phyloP scores from a whole-genome alignment of 73 alveolate genomes.

The Effrenium voratum region DNA sequence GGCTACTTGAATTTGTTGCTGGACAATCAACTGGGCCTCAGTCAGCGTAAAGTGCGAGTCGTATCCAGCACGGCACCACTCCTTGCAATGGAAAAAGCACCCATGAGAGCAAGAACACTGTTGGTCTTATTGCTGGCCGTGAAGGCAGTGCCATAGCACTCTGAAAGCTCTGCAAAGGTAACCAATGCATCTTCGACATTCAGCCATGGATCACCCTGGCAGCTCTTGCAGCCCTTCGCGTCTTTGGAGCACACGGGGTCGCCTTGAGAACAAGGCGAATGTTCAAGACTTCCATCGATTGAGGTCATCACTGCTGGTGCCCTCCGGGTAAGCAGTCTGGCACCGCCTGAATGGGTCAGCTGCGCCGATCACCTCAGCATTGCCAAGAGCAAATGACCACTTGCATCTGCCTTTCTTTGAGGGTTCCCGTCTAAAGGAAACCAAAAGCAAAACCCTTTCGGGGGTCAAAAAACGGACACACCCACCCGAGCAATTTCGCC shows the following conservation, averaged over 20 bases:
- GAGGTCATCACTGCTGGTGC: slow-evolving; percentile 38
- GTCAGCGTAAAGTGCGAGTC: slow-evolving; percentile 20
- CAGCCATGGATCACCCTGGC: slow-evolving; percentile 44
- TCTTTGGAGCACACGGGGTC: slow-evolving; percentile 20
- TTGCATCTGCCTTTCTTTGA: background rate
- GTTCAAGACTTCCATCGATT: background rate
- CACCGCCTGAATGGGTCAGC: slow-evolving; percentile 65
- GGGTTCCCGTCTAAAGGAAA: background rate
- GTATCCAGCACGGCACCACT: slow-evolving; percentile 93
- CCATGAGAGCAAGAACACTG: background rate
- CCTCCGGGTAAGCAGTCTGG: slow-evolving; percentile 40
- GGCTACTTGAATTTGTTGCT: too few relatives aligned
- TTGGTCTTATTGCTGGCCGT: too few relatives aligned
- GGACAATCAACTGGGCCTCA: too few relatives aligned
- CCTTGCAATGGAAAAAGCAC: background rate
- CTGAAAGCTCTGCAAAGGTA: too few relatives aligned
- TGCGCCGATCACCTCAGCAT: slow-evolving; percentile 55
- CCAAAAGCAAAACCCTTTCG: background rate
- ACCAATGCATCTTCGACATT: too few relatives aligned
- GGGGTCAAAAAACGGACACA: too few relatives aligned
- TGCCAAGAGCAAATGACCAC: background rate
- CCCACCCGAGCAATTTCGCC: too few relatives aligned
- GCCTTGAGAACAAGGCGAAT: background rate
- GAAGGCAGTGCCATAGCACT: too few relatives aligned
- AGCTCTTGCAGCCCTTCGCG: slow-evolving; percentile 47